Evolutionary conservation across 768 basidiomycete species (phyloP).

Genomic region (Serendipita sp.): DNA sequence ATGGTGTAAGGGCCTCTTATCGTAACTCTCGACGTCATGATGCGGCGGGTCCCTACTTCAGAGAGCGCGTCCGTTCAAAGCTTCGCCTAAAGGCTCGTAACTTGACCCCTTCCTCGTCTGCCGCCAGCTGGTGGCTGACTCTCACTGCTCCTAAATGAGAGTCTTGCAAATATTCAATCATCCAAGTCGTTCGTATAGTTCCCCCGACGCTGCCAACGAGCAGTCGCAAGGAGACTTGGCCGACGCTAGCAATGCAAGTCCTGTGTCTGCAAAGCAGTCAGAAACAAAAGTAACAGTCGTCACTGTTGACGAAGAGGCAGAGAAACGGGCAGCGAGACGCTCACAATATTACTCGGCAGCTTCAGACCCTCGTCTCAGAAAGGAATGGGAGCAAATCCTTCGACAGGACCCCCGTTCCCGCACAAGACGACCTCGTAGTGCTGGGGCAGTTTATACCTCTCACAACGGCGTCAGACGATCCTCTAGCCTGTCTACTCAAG

Average conservation of each 20-base stretch:
- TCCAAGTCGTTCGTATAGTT: conserved; percentile 6
- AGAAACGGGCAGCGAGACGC: neutral
- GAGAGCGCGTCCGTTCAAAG: too few relatives aligned
- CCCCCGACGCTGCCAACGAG: too few relatives aligned
- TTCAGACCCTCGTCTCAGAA: neutral
- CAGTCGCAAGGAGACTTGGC: neutral
- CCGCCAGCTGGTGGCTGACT: neutral
- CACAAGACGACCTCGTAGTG: neutral
- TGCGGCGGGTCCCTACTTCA: too few relatives aligned
- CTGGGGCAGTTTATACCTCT: neutral
- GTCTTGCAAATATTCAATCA: conserved; percentile 5
- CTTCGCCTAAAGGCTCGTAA: neutral
- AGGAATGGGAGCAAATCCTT: conserved; percentile 1
- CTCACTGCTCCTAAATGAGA: neutral
- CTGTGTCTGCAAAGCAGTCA: neutral
- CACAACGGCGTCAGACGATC: neutral
- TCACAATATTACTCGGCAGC: conserved; percentile 4
- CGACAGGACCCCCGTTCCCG: neutral
- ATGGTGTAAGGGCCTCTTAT: too few relatives aligned
- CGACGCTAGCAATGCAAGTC: neutral
- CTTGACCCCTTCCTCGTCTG: neutral
- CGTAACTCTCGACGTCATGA: too few relatives aligned
- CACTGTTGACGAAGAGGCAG: neutral
- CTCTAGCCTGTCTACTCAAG: neutral
- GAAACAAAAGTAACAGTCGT: too few relatives aligned